Percentiles rank a stretch among this genome's conserved stretches.
Evolutionary conservation across 2,329 filamentous ascomycete species (phyloP).

Genomic region (Triangularia setosa): DNA sequence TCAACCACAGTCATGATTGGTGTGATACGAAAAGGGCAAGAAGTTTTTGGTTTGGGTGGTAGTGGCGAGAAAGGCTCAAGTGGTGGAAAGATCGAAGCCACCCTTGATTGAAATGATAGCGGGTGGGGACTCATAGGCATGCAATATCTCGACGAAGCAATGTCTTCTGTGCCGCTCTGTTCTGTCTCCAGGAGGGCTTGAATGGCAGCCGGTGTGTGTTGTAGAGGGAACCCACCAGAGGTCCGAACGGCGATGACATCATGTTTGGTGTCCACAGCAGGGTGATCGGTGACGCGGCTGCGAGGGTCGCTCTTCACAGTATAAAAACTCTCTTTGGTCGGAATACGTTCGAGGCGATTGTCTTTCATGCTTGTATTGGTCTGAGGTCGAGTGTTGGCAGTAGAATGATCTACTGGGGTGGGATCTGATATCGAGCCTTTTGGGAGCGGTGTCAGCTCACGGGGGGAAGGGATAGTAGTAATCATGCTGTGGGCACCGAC

Average conservation of each 20-base stretch:
- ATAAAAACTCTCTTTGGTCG: not conserved
- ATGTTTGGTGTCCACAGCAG: not conserved
- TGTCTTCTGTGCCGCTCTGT: not conserved
- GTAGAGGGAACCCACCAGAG: not conserved
- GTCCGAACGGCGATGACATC: not conserved
- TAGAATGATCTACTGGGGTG: not conserved
- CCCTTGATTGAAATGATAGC: not conserved
- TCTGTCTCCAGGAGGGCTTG: not conserved
- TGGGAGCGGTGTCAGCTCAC: conserved; percentile 14
- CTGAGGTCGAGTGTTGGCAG: not conserved
- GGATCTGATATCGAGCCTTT: not conserved
- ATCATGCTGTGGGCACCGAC: conserved; percentile 12
- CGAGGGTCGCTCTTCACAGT: not conserved
- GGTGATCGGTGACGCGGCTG: not conserved
- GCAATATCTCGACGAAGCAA: not conserved
- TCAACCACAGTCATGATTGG: conserved; percentile 18
- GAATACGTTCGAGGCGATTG: not conserved
- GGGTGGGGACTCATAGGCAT: not conserved
- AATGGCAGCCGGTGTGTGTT: not conserved
- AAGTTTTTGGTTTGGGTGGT: not conserved
- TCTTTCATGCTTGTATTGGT: not conserved
- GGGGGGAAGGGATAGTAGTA: conserved; percentile 2
- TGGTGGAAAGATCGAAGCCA: not conserved
- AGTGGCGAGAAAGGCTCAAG: not conserved
- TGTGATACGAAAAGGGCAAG: conserved; percentile 7